Conservation (phyloP, 257 asterid genomes). For the Petunia secreta region DNA sequence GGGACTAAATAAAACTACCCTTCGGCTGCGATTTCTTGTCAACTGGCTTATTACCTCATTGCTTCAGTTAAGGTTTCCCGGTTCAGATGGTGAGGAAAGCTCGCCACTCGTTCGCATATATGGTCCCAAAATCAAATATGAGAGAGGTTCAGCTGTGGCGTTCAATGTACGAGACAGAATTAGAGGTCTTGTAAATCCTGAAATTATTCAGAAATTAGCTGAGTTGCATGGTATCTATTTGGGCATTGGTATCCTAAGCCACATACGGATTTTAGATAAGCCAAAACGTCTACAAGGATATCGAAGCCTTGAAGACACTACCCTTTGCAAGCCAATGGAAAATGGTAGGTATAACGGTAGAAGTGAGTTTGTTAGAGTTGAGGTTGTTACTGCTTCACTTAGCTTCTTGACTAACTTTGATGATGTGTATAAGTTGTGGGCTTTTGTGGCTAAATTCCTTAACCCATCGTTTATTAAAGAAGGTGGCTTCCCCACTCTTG, state of each 20-base stretch:
- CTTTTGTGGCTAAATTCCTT: conserved; percentile 88
- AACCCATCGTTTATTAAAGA: conserved; percentile 78
- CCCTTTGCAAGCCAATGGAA: conserved; percentile 93
- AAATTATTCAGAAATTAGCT: conserved; percentile 81
- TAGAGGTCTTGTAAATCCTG: conserved; percentile 81
- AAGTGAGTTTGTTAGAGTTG: conserved; percentile 86
- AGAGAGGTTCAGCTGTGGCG: conserved; percentile 94
- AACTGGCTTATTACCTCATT: conserved; percentile 93
- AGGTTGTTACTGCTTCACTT: conserved; percentile 97
- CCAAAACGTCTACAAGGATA: conserved; percentile 60
- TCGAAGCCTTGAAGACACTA: conserved; percentile 67
- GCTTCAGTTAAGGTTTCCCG: conserved; percentile 76
- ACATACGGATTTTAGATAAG: conserved; percentile 67
- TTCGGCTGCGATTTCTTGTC: conserved; percentile 78
- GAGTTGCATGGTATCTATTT: conserved; percentile 72
- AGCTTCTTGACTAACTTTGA: conserved; percentile 86
- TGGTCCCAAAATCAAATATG: conserved; percentile 94
- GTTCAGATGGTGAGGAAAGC: conserved; percentile 48
- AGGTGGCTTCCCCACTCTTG: conserved; percentile 70
- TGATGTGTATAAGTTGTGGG: conserved; percentile 95
- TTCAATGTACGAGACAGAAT: conserved; percentile 79
- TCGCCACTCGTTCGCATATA: conserved; percentile 79
- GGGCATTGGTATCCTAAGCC: conserved; percentile 91
- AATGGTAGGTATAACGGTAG: conserved; percentile 65
- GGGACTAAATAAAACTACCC: conserved; percentile 94